Evolutionary conservation across 2,329 filamentous ascomycete genomes (phyloP).

Genomic region (Clonostachys rhizophaga): DNA sequence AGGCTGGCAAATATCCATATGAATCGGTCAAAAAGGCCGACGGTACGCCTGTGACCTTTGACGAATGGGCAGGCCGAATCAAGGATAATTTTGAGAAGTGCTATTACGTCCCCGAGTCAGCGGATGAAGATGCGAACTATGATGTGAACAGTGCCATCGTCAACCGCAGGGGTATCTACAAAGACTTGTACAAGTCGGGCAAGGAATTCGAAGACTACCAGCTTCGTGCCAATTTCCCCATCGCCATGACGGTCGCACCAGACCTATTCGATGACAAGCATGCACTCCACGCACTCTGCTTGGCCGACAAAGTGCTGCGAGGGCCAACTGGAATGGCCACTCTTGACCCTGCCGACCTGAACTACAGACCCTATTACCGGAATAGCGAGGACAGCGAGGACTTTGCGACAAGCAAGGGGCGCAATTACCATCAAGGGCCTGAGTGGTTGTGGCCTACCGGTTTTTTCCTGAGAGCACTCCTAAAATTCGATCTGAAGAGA

Average conservation of each 20-base stretch:
- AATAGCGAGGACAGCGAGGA: slow-evolving; percentile 91
- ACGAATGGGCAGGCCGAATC: slow-evolving; percentile 75
- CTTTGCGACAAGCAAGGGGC: slow-evolving; percentile 87
- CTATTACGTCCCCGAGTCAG: slow-evolving; percentile 75
- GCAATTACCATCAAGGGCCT: slow-evolving; percentile 97
- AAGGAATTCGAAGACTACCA: slow-evolving; percentile 99
- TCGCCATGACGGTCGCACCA: slow-evolving; percentile 91
- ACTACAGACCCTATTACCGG: slow-evolving; percentile 92
- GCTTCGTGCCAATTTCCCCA: slow-evolving; percentile 87
- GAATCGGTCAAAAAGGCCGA: slow-evolving; percentile 65
- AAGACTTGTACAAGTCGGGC: slow-evolving; percentile 88
- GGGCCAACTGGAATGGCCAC: slow-evolving; percentile 95
- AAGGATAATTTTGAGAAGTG: slow-evolving; percentile 85
- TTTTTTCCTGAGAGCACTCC: slow-evolving; percentile 86
- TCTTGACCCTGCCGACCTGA: slow-evolving; percentile 83
- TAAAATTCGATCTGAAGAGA: slow-evolving; percentile 82
- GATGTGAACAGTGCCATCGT: slow-evolving; percentile 75
- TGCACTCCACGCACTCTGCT: slow-evolving; percentile 72
- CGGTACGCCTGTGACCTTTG: slow-evolving; percentile 60
- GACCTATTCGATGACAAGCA: slow-evolving; percentile 77
- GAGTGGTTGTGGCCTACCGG: slow-evolving; percentile 98
- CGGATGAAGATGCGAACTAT: slow-evolving; percentile 69
- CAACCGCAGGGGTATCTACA: slow-evolving; percentile 95
- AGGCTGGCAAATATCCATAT: slow-evolving; percentile 67
- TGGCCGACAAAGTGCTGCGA: slow-evolving; percentile 74